phyloP scores from a whole-genome alignment of 495 filamentous ascomycete genomes.

The Tuber borchii region DNA sequence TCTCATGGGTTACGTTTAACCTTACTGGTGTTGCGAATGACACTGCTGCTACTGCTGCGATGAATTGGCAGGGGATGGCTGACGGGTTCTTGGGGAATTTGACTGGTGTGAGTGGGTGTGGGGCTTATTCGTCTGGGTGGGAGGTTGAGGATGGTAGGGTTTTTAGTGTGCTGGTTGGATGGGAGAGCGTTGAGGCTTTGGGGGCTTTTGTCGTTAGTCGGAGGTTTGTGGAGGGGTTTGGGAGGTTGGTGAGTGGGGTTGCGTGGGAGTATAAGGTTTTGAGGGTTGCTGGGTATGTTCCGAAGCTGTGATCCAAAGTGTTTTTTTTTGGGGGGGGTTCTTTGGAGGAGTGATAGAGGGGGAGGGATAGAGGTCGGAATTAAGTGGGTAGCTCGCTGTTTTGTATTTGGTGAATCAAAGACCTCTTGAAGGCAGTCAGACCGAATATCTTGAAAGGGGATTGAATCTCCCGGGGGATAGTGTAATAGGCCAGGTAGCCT shows the following conservation, averaged over 20 bases:
- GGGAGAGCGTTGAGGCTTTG: constrained; percentile 11
- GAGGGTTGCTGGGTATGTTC: background rate
- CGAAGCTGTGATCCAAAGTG: background rate
- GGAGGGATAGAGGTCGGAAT: background rate
- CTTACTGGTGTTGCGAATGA: background rate
- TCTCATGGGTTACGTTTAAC: background rate
- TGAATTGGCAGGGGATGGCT: background rate
- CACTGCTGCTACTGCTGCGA: background rate
- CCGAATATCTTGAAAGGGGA: background rate
- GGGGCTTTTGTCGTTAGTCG: background rate
- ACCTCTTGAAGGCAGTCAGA: background rate
- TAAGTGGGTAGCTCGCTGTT: background rate
- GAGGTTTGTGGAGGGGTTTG: background rate
- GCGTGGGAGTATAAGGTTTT: background rate
- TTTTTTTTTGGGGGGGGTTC: background rate
- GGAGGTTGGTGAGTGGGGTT: background rate
- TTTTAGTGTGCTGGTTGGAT: constrained; percentile 10
- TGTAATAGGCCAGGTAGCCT: background rate
- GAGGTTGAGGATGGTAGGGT: constrained; percentile 9
- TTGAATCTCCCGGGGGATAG: background rate
- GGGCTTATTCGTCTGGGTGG: background rate
- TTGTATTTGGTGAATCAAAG: background rate
- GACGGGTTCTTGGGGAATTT: background rate
- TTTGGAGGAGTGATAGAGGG: background rate
- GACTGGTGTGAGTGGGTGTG: background rate